Evolutionary conservation across 768 basidiomycete genomes (phyloP).

Genomic region (Inosperma sp.): DNA sequence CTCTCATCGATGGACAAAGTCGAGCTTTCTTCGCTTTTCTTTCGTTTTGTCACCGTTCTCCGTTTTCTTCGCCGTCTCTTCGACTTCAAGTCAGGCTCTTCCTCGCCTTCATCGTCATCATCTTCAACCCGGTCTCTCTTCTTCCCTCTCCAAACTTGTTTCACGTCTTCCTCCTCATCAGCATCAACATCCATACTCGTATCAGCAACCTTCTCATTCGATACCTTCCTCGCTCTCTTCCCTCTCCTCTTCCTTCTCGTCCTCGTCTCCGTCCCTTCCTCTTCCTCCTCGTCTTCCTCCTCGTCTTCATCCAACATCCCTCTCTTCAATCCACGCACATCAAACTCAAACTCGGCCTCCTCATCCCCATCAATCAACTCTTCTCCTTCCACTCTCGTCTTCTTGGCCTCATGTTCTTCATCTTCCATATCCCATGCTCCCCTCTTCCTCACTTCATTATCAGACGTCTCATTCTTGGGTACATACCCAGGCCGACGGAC

Average conservation of each 20-base stretch:
- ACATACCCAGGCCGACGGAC: constrained; percentile 16
- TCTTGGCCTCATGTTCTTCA: constrained; percentile 45
- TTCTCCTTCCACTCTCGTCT: constrained; percentile 48
- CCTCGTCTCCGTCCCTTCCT: constrained; percentile 29
- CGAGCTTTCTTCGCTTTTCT: no score
- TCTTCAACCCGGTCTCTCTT: constrained; percentile 76
- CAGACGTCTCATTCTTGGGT: constrained; percentile 16
- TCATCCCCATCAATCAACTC: constrained; percentile 47
- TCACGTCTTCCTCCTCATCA: constrained; percentile 42
- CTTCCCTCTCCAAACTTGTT: constrained; percentile 48
- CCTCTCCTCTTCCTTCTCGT: constrained; percentile 52
- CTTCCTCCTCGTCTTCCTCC: constrained; percentile 46
- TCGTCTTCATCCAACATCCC: constrained; percentile 41
- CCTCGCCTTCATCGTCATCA: constrained; percentile 45
- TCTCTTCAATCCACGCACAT: constrained; percentile 47
- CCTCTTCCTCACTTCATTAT: constrained; percentile 32
- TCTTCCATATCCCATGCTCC: constrained; percentile 41
- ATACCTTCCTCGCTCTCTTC: constrained; percentile 55
- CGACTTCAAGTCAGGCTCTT: constrained; percentile 34
- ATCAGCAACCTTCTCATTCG: constrained; percentile 38
- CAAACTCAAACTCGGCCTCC: constrained; percentile 38
- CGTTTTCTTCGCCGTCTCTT: constrained; percentile 53
- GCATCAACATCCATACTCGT: constrained; percentile 40
- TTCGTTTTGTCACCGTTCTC: constrained; percentile 50
- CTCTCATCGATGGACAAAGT: no score